Evolutionary conservation across 2,329 filamentous ascomycete species (phyloP).

Genomic region (Fusarium dimerum): DNA sequence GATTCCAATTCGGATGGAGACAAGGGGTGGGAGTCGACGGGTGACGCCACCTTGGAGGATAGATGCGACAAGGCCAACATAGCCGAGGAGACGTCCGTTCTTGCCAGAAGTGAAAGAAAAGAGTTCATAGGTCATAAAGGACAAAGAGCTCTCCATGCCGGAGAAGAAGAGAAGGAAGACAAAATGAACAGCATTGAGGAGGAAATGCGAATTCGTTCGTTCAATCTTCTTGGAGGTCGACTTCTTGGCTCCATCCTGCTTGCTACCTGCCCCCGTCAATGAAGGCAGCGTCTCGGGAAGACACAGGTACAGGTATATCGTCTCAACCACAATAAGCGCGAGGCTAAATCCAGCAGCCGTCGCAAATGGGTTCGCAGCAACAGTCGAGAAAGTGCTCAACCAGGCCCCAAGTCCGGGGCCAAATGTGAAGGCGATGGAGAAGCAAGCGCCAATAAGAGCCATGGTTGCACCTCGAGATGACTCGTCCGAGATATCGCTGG

Average conservation of each 20-base stretch:
- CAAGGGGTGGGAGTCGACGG: constrained; percentile 76
- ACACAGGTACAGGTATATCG: constrained; percentile 78
- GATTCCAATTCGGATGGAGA: constrained; percentile 79
- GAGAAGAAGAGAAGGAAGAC: constrained; percentile 95
- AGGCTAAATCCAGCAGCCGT: constrained; percentile 88
- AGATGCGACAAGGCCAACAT: constrained; percentile 87
- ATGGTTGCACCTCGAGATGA: constrained; percentile 84
- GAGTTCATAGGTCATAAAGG: constrained; percentile 95
- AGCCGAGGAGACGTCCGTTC: constrained; percentile 85
- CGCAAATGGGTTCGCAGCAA: constrained; percentile 90
- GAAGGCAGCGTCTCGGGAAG: constrained; percentile 85
- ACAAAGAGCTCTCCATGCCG: constrained; percentile 95
- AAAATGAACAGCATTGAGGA: constrained; percentile 86
- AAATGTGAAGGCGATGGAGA: constrained; percentile 96
- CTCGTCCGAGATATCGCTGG: constrained; percentile 91
- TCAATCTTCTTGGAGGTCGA: constrained; percentile 33
- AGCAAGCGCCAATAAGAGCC: constrained; percentile 94
- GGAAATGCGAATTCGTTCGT: constrained; percentile 78
- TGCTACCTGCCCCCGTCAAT: constrained; percentile 40
- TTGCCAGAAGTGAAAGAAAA: constrained; percentile 79
- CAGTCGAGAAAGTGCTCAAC: constrained; percentile 73
- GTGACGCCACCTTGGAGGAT: constrained; percentile 93
- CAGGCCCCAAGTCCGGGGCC: constrained; percentile 90
- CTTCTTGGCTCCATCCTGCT: constrained; percentile 21
- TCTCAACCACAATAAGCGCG: constrained; percentile 82